Evolutionary conservation across 805 yeast genomes (phyloP), one percentile per base, ranked within the genome.

Genomic region (Debaryomyces prosopidis): DNA sequence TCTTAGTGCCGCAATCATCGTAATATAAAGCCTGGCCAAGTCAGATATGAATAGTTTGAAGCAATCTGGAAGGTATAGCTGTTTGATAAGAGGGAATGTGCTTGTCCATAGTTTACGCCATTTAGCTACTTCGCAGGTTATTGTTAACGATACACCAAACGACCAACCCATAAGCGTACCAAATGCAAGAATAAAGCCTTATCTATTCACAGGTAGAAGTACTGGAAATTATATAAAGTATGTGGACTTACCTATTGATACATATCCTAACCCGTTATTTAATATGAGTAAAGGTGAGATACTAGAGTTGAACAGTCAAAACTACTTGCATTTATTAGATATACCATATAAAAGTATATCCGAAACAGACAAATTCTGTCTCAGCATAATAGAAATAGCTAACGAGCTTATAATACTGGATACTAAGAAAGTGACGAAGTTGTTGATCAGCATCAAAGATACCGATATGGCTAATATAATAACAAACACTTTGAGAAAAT

Each of bases 231-330:
- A 18, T 9, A 18, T 30, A 26, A 27, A 46, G 35, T 47, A 42
- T 46, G 28, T 32, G 42, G 34, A 43, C 37, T 5, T 62, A 16
- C 58, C 60, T 5, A 31, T 36, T 16, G 59, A 61, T 37, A 48
- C 60, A 5, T 58, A 55, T 45, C 69, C 70, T 5, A 69, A 71
- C 39, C 75, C 77, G 3, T 57, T 71, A 30, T 63, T 56, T 42
- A 42, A 53, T 12, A 59, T 67, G 62, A 32, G 53, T 12, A 60
- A 61, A 36, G 53, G 51, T 1, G 62, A 68, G 36, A 43, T 71
- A 1, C 28, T 58, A n/a, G 27, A 30, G 2, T 58, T 72, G 26
- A 46, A 49, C 6, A 45, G 43, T 7, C 15, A 43, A 4, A 66
- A 66, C 27, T 62, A 64, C 37, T 17, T 34, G 8, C 63, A 67